Evolutionary conservation across 1,284 basidiomycete genomes (phyloP).

Genomic region (Rhodotorula sp.): DNA sequence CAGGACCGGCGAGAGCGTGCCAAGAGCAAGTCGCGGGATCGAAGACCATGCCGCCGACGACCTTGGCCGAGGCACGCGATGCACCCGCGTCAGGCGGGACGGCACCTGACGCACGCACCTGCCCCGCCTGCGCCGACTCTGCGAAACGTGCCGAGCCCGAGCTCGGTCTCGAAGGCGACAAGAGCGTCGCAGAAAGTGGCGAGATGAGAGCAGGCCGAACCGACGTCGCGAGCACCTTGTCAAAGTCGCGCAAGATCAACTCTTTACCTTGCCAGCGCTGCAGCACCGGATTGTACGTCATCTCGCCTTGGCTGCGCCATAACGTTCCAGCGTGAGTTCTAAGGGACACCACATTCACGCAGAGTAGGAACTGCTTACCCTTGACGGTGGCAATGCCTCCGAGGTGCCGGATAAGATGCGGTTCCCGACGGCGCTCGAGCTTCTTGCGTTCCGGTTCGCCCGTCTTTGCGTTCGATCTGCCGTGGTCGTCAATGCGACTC

Average conservation of each 20-base stretch:
- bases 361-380: conserved; percentile 57
- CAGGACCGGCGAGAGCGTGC: conserved; percentile 69
- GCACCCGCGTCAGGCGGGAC: neutral
- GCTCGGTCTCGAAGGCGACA: conserved; percentile 17
- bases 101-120: neutral
- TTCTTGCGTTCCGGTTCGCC: conserved; percentile 45
- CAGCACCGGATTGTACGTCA: conserved; percentile 90
- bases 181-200: conserved; percentile 60
- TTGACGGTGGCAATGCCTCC: conserved; percentile 66
- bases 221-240: conserved; percentile 73
- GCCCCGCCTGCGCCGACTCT: conserved; percentile 5
- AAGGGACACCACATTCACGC: neutral
- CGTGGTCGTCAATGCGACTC: conserved; percentile 18
- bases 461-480: neutral
- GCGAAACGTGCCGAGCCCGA: neutral
- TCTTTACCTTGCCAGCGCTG: conserved; percentile 97
- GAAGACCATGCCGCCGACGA: conserved; percentile 96
- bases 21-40: conserved; percentile 92
- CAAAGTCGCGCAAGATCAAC: conserved; percentile 81
- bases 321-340: no score
- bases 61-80: conserved; percentile 52
- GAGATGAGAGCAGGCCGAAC: conserved; percentile 93
- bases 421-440: conserved; percentile 54
- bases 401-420: conserved; percentile 82
- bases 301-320: conserved; percentile 75